A percentile compares a stretch with the other conserved stretches of the same genome.
These are phyloP conservation scores for Scenedesmus sp. DNA, from an alignment of 163 green algal species.

Conservation along the genomic window DNA sequence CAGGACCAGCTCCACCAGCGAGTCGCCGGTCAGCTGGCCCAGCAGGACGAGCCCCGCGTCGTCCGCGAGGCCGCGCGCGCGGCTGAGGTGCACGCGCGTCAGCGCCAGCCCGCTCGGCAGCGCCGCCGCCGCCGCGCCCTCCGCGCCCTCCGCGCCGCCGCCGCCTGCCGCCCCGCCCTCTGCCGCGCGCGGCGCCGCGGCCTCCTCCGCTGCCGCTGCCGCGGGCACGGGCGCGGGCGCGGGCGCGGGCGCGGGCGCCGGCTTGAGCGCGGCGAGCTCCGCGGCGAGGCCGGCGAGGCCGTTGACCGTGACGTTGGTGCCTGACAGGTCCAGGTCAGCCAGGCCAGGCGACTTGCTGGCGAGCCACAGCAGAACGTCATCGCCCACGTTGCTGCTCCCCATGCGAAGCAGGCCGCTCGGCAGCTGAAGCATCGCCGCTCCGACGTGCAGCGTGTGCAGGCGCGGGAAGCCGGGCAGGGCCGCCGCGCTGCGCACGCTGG, in stretches of 20 bases:
- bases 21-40: neutral
- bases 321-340: constrained; percentile 13
- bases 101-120: no score
- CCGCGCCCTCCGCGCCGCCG: constrained; percentile 6
- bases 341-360: constrained; percentile 6
- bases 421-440: constrained; percentile 17
- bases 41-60: neutral
- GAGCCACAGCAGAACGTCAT: neutral
- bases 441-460: constrained; percentile 30
- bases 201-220: neutral
- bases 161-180: neutral
- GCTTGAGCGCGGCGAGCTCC: neutral
- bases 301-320: neutral
- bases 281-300: constrained; percentile 1
- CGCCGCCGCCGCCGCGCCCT: no score
- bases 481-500: neutral
- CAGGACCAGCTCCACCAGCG: constrained; percentile 11
- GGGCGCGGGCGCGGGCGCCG: neutral
- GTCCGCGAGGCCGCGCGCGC: neutral
- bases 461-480: neutral
- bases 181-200: neutral
- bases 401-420: constrained; percentile 3
- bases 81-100: no score
- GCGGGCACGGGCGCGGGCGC: neutral
- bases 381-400: neutral